phyloP scores from a whole-genome alignment of 2,329 filamentous ascomycete genomes.

The Zymoseptoria passerinii region DNA sequence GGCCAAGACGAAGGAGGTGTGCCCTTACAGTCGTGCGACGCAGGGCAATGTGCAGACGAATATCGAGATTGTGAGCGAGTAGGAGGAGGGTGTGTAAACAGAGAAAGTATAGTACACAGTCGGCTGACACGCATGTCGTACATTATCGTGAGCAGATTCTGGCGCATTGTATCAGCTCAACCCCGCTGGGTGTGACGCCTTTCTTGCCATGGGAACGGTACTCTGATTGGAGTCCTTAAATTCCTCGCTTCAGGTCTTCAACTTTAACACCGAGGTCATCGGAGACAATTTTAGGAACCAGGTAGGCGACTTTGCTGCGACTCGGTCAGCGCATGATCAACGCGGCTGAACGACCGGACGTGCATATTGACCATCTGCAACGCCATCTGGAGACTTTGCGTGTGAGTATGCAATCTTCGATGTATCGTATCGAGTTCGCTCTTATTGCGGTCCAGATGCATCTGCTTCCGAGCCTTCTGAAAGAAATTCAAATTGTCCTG shows the following conservation, averaged over 20 bases:
- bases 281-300: neutral
- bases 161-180: neutral
- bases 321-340: neutral
- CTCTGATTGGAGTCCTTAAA: neutral
- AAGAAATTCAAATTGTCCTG: neutral
- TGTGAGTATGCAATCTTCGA: neutral
- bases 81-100: neutral
- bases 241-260: neutral
- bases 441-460: neutral
- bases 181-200: neutral
- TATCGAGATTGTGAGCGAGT: constrained; percentile 9
- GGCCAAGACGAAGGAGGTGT: constrained; percentile 29
- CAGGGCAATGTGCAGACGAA: constrained; percentile 29
- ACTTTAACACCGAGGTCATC: neutral
- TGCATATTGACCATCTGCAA: neutral
- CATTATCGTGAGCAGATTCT: neutral
- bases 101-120: no score
- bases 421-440: neutral
- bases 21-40: constrained; percentile 30
- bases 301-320: neutral
- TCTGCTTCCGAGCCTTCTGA: neutral
- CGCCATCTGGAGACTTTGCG: neutral
- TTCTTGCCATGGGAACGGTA: neutral
- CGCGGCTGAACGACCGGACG: neutral
- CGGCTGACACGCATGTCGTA: no score